Evolutionary conservation across 768 basidiomycete species (phyloP), one percentile per base, ranked within the genome.

Genomic region (Podaxis rugospora): DNA sequence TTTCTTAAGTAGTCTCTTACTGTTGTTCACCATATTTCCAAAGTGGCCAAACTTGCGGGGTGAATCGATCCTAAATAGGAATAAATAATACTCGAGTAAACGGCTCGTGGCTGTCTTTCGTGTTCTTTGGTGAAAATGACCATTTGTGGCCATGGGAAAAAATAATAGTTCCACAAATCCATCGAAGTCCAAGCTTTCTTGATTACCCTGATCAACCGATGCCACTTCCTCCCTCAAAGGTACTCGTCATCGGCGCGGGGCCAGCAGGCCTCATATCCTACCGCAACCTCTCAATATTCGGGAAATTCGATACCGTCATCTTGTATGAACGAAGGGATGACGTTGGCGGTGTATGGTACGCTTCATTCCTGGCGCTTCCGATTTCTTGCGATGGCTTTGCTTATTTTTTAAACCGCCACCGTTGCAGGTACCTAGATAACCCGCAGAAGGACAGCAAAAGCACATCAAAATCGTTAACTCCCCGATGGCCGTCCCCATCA

Each of bases 341-440:
- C 55, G 71, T 83, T n/a, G 81, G 83, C 2, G 81, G 82, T 32
- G 75, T 81, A 2, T 83, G 83, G 83, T 82, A 49, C 21, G 47
- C n/a, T n/a, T 42, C 32, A 9, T 32, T 44, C 16, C 18, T 5
- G 1, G 6, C 4, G 16, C 18, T 40, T 44, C 42, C 25, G 18
- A 49, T 23, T 10, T 32, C 32, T 32, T 2, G 32, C 9, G 32
- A 32, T 32, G 6, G 6, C 3, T 11, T 23, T 27, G 23, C 10
- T 49, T 23, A 23, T 49, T 49, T 37, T 56, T 72, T 65, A 9
- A 10, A 13, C 3, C 51, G 37, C 35, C 49, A 2, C 35, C 49
- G 6, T 7, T 47, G 2, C 42, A 77, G 77, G 76, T 68, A 75
- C 62, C 62, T 75, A 14, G 74, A 76, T 44, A 67, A 70, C 32